Base-by-base conservation (phyloP, 805 yeast genomes). In the Candida maltosa region DNA sequence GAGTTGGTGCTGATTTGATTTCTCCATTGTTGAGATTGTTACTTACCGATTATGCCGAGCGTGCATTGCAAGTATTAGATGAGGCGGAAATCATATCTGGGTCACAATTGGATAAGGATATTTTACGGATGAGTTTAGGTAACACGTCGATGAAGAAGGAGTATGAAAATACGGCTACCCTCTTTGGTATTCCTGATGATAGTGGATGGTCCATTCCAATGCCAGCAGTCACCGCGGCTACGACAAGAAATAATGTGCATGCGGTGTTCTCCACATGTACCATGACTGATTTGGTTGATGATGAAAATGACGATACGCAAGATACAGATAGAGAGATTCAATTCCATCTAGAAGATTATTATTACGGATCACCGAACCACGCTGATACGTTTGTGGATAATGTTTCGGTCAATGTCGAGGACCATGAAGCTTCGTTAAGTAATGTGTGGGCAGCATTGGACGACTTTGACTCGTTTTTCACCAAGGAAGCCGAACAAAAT, bases 131-230 rank as follows among this genome's bases (percentile, higher is more conserved):
- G 80, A 83, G 95, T 47, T 74, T 91, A 52, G 97, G 97, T 8
- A 87, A 85, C 45, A 67, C 80, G 10, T 76, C 86, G 6, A 69
- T 84, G 46, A 77, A 83, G 47, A 85, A 83, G 44, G 94, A 86
- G 44, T 84, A 83, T 52, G 96, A 85, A 45, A 80, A 77, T 46
- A 82, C 93, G 3, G 88, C 93, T 0, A 87, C 97, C 0, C 65
- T 93, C 37, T 94, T 88, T 64, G 98, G 98, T 11, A 80, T 91
- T 16, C 97, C 98, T 0, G 91, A 85, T 42, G 95, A 86, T 9
- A 80, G 83, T 50, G 99, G 99, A 1, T 93, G 99, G 99, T 82
- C 96, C 0, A 80, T 94, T 32, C 95, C 97, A 2, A 84, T 86
- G 91, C 96, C 98, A 2, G 86, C 91, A 0, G 78, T 87, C 28